Base-by-base conservation (phyloP, 1,284 basidiomycete genomes). In the Malassezia dermatis region DNA sequence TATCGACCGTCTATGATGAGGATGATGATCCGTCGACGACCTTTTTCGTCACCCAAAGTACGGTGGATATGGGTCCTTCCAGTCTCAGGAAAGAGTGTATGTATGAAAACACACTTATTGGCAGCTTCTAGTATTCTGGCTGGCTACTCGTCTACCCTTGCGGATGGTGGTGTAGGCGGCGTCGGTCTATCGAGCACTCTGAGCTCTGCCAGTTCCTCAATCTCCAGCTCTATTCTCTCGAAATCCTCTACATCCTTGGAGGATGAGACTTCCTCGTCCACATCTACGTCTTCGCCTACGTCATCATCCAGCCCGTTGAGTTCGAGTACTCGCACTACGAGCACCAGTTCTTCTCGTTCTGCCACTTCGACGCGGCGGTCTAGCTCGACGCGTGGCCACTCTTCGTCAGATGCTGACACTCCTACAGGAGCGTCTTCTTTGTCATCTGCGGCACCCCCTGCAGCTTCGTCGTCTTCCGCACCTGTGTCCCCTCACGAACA, bases 1-100 rank as follows among this genome's bases (percentile, higher is more conserved):
- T 7, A 8, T 26, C 30, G 10, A 56, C 54, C 5, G 17, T 32
- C 12, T 51, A 50, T 11, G 49, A 56, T 41, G 54, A 51, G 23
- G 54, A 56, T 31, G 54, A 24, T 27, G 54, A 56, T 26, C 48
- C 54, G 17, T 32, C 45, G 1, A 40, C 54, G 11, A 56, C 48
- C 12, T 24, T 50, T 23, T 21, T 41, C 24, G 3, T 23, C 10
- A 51, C 53, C 5, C 27, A 50, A 24, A 50, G 48, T 24, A 56
- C 53, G 8, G 6, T 37, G 11, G 32, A 48, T 15, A 27, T 28
- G 24, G 27, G 13, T 2, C 3, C 4, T 4, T 3, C 10, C 3
- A 43, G 41, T 15, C 27, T 34, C 15, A 34, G 32, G 32, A 34
- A 13, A 13, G 2, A 34, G n/a, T 34, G 32, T 34, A 34, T 34